Evolutionary conservation across 2,329 filamentous ascomycete genomes (phyloP).

Genomic region (Neophaeococcomyces mojaviensis): DNA sequence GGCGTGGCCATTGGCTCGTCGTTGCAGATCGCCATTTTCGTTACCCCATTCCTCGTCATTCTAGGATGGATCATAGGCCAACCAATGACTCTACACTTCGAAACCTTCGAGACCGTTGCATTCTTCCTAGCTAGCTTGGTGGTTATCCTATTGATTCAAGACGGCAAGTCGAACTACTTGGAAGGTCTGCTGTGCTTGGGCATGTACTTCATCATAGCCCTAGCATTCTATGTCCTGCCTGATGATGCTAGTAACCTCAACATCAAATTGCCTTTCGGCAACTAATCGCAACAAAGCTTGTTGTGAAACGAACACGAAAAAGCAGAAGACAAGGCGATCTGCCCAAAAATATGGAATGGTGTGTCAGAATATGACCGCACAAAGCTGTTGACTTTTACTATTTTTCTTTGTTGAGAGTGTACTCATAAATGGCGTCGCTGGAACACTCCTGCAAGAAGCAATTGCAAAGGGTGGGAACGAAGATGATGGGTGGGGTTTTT

Average conservation of each 20-base stretch:
- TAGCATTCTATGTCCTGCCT: constrained; percentile 44
- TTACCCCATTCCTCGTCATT: constrained; percentile 72
- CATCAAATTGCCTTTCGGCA: not conserved
- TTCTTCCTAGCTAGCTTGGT: constrained; percentile 70
- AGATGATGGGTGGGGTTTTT: too few relatives aligned
- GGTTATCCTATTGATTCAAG: constrained; percentile 66
- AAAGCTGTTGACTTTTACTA: too few relatives aligned
- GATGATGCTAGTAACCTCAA: constrained; percentile 26
- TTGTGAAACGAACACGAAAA: too few relatives aligned
- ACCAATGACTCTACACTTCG: constrained; percentile 72
- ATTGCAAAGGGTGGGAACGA: too few relatives aligned
- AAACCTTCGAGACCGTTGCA: constrained; percentile 70
- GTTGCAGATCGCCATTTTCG: constrained; percentile 74
- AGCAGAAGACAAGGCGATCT: too few relatives aligned
- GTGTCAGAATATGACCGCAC: too few relatives aligned
- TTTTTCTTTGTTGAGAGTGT: too few relatives aligned
- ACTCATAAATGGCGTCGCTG: too few relatives aligned
- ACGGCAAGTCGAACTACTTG: constrained; percentile 77
- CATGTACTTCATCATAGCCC: constrained; percentile 42
- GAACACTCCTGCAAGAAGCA: too few relatives aligned
- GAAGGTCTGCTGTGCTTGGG: constrained; percentile 66
- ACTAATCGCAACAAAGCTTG: too few relatives aligned
- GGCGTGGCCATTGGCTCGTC: constrained; percentile 75
- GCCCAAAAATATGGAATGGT: too few relatives aligned
- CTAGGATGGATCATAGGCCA: constrained; percentile 68